Evolutionary conservation across 2,329 filamentous ascomycete genomes (phyloP).

Genomic region (Colletotrichum incanum): DNA sequence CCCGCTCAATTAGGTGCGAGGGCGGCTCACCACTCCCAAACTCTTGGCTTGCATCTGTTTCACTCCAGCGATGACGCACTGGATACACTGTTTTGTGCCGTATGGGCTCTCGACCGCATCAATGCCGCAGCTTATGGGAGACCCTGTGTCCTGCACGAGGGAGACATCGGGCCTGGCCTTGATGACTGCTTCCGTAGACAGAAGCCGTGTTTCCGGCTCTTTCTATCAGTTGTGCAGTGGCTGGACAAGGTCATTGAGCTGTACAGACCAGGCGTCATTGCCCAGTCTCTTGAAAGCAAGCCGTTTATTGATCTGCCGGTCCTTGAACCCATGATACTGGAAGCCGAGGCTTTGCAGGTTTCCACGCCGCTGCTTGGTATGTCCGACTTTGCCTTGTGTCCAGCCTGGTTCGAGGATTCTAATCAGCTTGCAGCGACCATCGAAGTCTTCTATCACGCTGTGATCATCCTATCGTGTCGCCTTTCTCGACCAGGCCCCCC

Average conservation of each 20-base stretch:
- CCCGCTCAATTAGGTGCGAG: slow-evolving; percentile 68
- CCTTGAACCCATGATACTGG: slow-evolving; percentile 71
- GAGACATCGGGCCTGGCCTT: slow-evolving; percentile 70
- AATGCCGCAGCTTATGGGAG: slow-evolving; percentile 73
- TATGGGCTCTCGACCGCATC: slow-evolving; percentile 74
- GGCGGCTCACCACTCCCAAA: slow-evolving; percentile 72
- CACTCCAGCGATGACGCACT: slow-evolving; percentile 56
- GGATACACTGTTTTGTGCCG: slow-evolving; percentile 69
- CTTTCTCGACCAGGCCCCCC: slow-evolving; percentile 60
- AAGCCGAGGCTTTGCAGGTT: slow-evolving; percentile 66
- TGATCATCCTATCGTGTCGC: slow-evolving; percentile 75
- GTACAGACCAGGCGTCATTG: slow-evolving; percentile 65
- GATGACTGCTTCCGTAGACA: slow-evolving; percentile 67
- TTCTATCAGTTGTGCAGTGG: slow-evolving; percentile 68
- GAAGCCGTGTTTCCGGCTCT: slow-evolving; percentile 69
- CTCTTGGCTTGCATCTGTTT: slow-evolving; percentile 69
- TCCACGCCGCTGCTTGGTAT: slow-evolving; percentile 66
- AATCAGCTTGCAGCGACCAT: slow-evolving; percentile 65
- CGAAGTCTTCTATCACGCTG: slow-evolving; percentile 75
- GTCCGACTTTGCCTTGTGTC: slow-evolving; percentile 35
- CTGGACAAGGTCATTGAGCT: slow-evolving; percentile 73
- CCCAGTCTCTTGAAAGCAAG: slow-evolving; percentile 53
- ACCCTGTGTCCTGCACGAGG: slow-evolving; percentile 72
- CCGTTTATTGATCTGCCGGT: slow-evolving; percentile 69
- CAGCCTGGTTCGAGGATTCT: slow-evolving; percentile 27